Percentiles rank a stretch among this genome's conserved stretches.
These are phyloP conservation scores for Rhytidiadelphus loreus DNA, from an alignment of 225 moss, liverwort and hornwort genomes.

Conservation along the genomic window DNA sequence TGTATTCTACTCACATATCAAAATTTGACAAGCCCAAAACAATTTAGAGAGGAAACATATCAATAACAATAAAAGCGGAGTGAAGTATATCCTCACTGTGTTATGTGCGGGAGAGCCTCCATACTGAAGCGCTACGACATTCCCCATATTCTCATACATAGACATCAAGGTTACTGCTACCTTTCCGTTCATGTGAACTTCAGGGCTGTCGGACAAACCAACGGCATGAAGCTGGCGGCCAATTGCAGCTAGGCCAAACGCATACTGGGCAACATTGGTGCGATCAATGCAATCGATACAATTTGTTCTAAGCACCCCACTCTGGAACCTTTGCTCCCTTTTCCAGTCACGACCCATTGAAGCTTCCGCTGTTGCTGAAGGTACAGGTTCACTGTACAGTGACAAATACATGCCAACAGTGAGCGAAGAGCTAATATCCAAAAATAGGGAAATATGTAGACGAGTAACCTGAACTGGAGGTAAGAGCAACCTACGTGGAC, in stretches of 20 bases:
- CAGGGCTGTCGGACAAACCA: constrained; percentile 49
- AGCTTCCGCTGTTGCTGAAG: constrained; percentile 38
- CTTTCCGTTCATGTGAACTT: constrained; percentile 53
- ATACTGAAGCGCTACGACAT: constrained; percentile 80
- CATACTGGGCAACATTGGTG: constrained; percentile 90
- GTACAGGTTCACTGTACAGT: constrained; percentile 37
- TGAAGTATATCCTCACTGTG: constrained; percentile 34
- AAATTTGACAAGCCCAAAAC: not conserved
- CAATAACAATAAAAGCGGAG: not conserved
- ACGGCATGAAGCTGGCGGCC: constrained; percentile 82
- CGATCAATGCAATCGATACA: constrained; percentile 96
- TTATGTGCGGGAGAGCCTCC: constrained; percentile 91
- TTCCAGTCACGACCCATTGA: constrained; percentile 5
- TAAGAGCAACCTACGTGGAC: constrained; percentile 31
- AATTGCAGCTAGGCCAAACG: constrained; percentile 72
- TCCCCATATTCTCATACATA: constrained; percentile 88
- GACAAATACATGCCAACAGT: not conserved
- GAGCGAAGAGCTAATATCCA: not conserved
- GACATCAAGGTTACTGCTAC: constrained; percentile 52
- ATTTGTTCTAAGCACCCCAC: constrained; percentile 81
- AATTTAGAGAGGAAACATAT: not conserved
- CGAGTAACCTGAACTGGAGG: not conserved
- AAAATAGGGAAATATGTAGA: not conserved
- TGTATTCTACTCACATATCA: not conserved
- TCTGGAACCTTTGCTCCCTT: constrained; percentile 68